These are phyloP conservation scores for Auricularia sp. DNA, from an alignment of 768 basidiomycete species.

Conservation along the genomic window DNA sequence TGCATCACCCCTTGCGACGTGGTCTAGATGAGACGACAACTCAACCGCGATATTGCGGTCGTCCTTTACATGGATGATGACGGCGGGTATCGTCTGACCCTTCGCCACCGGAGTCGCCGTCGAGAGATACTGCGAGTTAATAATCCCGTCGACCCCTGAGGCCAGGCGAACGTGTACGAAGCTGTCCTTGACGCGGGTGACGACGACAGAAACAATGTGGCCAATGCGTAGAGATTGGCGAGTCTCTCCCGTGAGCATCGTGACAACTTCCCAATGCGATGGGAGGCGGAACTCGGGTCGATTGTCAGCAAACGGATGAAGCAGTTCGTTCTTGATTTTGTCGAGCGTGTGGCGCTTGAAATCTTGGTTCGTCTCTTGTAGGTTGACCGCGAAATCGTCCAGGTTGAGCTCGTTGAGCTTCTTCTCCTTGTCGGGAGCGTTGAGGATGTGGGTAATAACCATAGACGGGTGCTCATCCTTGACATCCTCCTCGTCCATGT, in stretches of 20 bases:
- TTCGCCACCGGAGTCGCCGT: conserved; percentile 49
- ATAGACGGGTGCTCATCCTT: conserved; percentile 88
- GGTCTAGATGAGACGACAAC: conserved; percentile 58
- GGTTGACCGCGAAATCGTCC: conserved; percentile 91
- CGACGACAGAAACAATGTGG: conserved; percentile 69
- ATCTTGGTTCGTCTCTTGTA: conserved; percentile 73
- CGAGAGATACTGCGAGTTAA: conserved; percentile 48
- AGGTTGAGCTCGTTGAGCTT: conserved; percentile 87
- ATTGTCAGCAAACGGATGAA: conserved; percentile 69
- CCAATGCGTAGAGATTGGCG: conserved; percentile 63
- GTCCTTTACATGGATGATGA: conserved; percentile 65
- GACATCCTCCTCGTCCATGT: conserved; percentile 95
- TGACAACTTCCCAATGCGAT: conserved; percentile 69
- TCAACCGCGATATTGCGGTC: conserved; percentile 57
- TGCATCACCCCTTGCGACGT: conserved; percentile 53
- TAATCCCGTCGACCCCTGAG: conserved; percentile 81
- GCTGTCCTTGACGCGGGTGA: conserved; percentile 44
- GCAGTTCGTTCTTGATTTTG: conserved; percentile 77
- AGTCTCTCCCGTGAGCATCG: conserved; percentile 95
- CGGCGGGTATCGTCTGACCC: conserved; percentile 71
- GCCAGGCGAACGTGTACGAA: conserved; percentile 69
- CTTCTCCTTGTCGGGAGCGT: conserved; percentile 62
- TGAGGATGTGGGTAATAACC: conserved; percentile 78
- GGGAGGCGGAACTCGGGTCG: conserved; percentile 58
- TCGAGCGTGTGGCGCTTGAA: conserved; percentile 85